These are phyloP conservation scores for Nymphaea thermarum DNA, from an alignment of 164 flowering plant genomes.

Conservation along the genomic window DNA sequence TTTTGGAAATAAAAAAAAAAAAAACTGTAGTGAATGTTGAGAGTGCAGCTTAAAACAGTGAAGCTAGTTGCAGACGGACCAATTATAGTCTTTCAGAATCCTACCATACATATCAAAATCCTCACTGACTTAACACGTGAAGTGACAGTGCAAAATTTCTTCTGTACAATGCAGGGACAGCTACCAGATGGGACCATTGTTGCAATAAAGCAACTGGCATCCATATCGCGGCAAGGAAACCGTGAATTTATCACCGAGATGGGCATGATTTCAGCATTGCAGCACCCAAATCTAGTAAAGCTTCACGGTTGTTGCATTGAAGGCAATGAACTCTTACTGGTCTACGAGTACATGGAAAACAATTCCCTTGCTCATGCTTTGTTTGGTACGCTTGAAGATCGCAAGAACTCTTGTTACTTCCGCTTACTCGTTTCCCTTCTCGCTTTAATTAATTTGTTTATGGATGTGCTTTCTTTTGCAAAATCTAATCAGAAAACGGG, in stretches of 20 bases:
- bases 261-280: conserved; percentile 75
- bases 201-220: conserved; percentile 77
- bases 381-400: conserved; percentile 23
- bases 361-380: conserved; percentile 61
- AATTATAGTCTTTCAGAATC: no score
- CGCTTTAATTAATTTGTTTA: neutral
- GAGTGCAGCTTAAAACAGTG: no score
- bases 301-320: conserved; percentile 71
- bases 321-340: conserved; percentile 47
- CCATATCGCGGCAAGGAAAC: conserved; percentile 77
- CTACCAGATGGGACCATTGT: conserved; percentile 55
- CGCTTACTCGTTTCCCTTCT: neutral
- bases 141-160: neutral
- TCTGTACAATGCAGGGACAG: conserved; percentile 30
- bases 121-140: no score
- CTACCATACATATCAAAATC: no score
- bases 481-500: conserved; percentile 1
- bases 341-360: conserved; percentile 81
- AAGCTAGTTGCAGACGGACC: no score
- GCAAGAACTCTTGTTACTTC: neutral
- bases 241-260: conserved; percentile 79
- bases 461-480: neutral
- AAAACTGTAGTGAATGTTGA: no score
- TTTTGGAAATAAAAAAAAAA: no score
- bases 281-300: conserved; percentile 76